These are phyloP conservation scores for Draba incana DNA, from an alignment of 345 rosid species.

Conservation along the genomic window DNA sequence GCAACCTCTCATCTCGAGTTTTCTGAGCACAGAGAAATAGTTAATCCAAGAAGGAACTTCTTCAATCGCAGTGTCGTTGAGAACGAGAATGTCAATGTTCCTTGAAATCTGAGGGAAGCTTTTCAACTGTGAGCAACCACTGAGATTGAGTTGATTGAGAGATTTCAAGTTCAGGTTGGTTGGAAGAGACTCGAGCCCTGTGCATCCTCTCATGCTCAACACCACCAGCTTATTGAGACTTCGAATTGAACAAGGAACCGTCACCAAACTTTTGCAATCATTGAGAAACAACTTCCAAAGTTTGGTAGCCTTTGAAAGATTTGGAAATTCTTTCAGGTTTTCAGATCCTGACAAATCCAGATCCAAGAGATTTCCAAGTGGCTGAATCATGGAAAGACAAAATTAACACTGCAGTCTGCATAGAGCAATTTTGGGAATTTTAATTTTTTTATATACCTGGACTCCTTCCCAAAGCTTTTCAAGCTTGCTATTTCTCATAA, in stretches of 20 bases:
- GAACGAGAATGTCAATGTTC: neutral
- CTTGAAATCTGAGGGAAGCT: neutral
- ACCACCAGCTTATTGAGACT: neutral
- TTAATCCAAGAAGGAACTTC: slow-evolving; percentile 12
- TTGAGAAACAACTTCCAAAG: neutral
- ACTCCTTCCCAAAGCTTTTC: too few relatives aligned
- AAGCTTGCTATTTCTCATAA: too few relatives aligned
- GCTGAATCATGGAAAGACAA: too few relatives aligned
- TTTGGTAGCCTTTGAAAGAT: neutral
- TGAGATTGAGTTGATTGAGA: neutral
- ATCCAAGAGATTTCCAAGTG: too few relatives aligned
- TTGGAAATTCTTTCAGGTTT: neutral
- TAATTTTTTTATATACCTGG: too few relatives aligned
- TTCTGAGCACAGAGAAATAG: neutral
- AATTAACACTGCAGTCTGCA: too few relatives aligned
- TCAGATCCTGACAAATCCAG: neutral
- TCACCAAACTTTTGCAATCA: slow-evolving; percentile 9
- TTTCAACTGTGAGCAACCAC: neutral
- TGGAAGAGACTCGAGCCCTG: neutral
- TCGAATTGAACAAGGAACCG: neutral
- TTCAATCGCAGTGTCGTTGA: slow-evolving; percentile 1
- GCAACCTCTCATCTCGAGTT: neutral
- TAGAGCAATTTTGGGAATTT: too few relatives aligned
- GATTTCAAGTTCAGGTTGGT: neutral
- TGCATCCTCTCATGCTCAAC: neutral